Conservation (phyloP, 1,284 basidiomycete species). For the Naganishia liquefaciens region DNA sequence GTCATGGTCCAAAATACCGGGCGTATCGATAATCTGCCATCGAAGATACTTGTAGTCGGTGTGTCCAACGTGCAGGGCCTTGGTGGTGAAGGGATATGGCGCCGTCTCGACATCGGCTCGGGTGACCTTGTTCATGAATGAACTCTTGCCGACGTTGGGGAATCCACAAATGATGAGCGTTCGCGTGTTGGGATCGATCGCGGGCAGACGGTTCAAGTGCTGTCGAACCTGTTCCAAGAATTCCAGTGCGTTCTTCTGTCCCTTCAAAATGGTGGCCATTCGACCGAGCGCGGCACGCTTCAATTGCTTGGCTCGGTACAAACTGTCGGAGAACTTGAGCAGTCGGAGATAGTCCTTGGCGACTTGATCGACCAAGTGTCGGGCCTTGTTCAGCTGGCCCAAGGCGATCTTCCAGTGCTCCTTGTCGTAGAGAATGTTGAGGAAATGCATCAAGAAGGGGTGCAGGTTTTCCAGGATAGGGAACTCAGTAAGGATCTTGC, state of each 20-base stretch:
- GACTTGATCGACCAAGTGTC: constrained; percentile 91
- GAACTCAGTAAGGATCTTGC: constrained; percentile 91
- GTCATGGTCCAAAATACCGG: constrained; percentile 76
- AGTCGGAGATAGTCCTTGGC: constrained; percentile 93
- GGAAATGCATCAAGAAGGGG: constrained; percentile 86
- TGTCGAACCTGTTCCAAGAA: constrained; percentile 97
- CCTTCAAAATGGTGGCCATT: constrained; percentile 95
- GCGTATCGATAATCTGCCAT: constrained; percentile 97
- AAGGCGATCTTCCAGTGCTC: constrained; percentile 97
- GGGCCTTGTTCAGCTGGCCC: constrained; percentile 87
- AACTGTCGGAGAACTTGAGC: constrained; percentile 91
- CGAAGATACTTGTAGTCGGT: constrained; percentile 96
- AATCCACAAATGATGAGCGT: constrained; percentile 95
- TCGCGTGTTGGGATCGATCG: constrained; percentile 94
- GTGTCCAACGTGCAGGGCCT: constrained; percentile 93
- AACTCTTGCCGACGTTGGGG: constrained; percentile 95
- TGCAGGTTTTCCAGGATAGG: constrained; percentile 97
- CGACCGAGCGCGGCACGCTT: constrained; percentile 91
- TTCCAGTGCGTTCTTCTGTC: constrained; percentile 93
- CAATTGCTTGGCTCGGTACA: constrained; percentile 95
- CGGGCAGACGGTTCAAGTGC: constrained; percentile 92
- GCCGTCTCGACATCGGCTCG: constrained; percentile 81
- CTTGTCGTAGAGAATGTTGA: constrained; percentile 98
- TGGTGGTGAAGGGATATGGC: constrained; percentile 90
- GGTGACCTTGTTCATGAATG: constrained; percentile 97